Conservation (phyloP, 2,329 filamentous ascomycete species). For the Aspergillus ibericus region DNA sequence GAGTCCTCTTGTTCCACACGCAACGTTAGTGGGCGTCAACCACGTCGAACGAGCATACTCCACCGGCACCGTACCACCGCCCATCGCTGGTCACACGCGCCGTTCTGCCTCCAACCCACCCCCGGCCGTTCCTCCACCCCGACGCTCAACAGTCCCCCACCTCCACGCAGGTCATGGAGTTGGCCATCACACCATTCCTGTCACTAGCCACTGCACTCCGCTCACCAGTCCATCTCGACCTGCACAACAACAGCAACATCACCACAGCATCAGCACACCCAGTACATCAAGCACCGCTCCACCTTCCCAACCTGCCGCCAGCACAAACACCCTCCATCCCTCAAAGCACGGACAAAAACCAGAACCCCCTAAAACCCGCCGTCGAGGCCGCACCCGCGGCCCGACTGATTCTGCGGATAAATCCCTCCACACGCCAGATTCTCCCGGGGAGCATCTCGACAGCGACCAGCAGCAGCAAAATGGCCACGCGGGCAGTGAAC, state of each 20-base stretch:
- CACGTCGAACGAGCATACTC: slow-evolving; percentile 25
- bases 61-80: slow-evolving; percentile 23
- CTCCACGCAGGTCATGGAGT: slow-evolving; percentile 1
- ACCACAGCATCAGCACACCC: background rate
- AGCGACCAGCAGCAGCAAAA: background rate
- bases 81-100: slow-evolving; percentile 24
- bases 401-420: slow-evolving; percentile 26
- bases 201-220: slow-evolving; percentile 29
- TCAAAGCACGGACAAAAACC: slow-evolving; percentile 36
- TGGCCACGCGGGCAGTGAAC: background rate
- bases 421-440: slow-evolving; percentile 13
- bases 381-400: slow-evolving; percentile 36
- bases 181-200: background rate
- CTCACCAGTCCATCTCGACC: slow-evolving; percentile 17
- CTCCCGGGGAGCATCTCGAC: slow-evolving; percentile 9
- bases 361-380: slow-evolving; percentile 43
- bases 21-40: slow-evolving; percentile 11
- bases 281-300: slow-evolving; percentile 1
- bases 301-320: background rate
- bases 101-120: slow-evolving; percentile 38
- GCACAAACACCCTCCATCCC: background rate
- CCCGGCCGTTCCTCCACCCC: slow-evolving; percentile 44
- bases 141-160: slow-evolving; percentile 33
- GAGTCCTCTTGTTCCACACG: slow-evolving; percentile 1
- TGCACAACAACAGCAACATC: slow-evolving; percentile 2